Percentiles rank a stretch among this genome's conserved stretches.
Evolutionary conservation across 2,329 filamentous ascomycete genomes (phyloP).

Genomic region (Talaromyces sp.): DNA sequence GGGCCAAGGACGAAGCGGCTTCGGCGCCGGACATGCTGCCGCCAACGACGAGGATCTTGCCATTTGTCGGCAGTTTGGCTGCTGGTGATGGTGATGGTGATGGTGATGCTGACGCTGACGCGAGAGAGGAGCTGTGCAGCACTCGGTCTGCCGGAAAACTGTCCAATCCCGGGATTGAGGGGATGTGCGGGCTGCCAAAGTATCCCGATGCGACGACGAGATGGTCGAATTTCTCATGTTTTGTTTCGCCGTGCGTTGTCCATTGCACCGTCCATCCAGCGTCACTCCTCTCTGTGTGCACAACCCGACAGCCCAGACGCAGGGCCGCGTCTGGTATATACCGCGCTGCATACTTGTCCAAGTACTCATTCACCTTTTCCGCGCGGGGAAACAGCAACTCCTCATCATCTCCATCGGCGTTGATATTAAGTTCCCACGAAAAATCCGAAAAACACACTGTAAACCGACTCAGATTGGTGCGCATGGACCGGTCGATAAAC

Average conservation of each 20-base stretch:
- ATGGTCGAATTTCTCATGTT: conserved; percentile 44
- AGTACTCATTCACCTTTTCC: conserved; percentile 70
- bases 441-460: conserved; percentile 61
- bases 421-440: conserved; percentile 55
- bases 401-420: conserved; percentile 37
- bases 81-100: neutral
- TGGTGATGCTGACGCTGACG: too few species aligned
- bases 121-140: conserved; percentile 65
- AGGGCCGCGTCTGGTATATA: conserved; percentile 50
- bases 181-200: conserved; percentile 60
- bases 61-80: conserved; percentile 26
- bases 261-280: conserved; percentile 36
- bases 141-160: conserved; percentile 41
- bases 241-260: neutral
- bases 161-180: conserved; percentile 35
- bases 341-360: conserved; percentile 57
- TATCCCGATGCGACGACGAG: conserved; percentile 71
- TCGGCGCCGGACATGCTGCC: conserved; percentile 81
- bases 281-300: conserved; percentile 21
- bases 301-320: conserved; percentile 44
- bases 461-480: conserved; percentile 67
- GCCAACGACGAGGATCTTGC: conserved; percentile 68
- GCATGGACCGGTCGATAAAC: conserved; percentile 54
- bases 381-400: conserved; percentile 60
- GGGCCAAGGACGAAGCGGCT: conserved; percentile 66